Conservation (phyloP, 2,329 filamentous ascomycete genomes). For the Aureobasidium subglaciale region DNA sequence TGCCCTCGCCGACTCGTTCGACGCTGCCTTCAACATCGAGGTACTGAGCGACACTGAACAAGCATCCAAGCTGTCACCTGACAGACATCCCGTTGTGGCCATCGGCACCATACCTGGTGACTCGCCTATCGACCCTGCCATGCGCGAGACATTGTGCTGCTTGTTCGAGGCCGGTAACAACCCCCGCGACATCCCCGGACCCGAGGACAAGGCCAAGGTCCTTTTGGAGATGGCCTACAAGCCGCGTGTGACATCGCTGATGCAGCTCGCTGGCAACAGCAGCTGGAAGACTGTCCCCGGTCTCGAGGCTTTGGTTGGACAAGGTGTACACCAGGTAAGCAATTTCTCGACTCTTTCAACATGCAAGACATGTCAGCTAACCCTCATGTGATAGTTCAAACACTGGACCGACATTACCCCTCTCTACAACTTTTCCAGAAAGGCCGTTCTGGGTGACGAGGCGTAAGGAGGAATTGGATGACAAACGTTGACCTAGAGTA, state of each 20-base stretch:
- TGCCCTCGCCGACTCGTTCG: constrained; percentile 65
- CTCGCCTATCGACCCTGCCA: constrained; percentile 64
- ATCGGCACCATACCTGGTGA: constrained; percentile 90
- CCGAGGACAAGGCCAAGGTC: constrained; percentile 41
- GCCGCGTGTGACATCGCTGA: constrained; percentile 72
- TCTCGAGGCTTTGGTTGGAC: constrained; percentile 79
- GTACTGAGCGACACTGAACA: constrained; percentile 51
- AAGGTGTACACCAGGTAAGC: constrained; percentile 70
- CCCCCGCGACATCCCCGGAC: constrained; percentile 31
- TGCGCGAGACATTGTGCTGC: constrained; percentile 57
- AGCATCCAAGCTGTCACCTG: constrained; percentile 39
- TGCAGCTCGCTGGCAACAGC: constrained; percentile 69
- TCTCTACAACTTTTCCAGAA: constrained; percentile 61
- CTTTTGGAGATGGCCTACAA: constrained; percentile 97
- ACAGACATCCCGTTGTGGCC: constrained; percentile 58
- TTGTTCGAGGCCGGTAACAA: constrained; percentile 45
- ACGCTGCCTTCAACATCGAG: constrained; percentile 61
- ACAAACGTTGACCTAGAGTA: background rate
- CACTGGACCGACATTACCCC: constrained; percentile 78
- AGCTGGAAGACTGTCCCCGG: constrained; percentile 82
- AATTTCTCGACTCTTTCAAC: constrained; percentile 35
- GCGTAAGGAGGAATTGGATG: background rate
- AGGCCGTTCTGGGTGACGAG: constrained; percentile 32
- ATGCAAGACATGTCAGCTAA: background rate
- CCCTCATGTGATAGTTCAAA: constrained; percentile 51